These are phyloP conservation scores for Colletotrichum musicola DNA, from an alignment of 2,329 filamentous ascomycete genomes.

Conservation along the genomic window DNA sequence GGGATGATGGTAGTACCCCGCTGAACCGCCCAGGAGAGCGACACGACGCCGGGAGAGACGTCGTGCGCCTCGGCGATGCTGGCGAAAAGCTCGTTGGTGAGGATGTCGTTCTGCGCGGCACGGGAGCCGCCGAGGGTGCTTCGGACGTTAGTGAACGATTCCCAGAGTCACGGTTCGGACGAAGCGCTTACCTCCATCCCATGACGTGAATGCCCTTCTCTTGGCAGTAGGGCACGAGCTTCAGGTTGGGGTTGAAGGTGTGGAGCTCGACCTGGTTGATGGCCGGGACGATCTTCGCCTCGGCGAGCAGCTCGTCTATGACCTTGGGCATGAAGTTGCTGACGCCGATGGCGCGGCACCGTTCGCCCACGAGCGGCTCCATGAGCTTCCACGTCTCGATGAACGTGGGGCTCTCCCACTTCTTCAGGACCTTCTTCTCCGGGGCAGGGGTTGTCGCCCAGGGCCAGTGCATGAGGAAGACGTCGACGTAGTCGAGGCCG, in stretches of 20 bases:
- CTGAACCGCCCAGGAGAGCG: conserved; percentile 45
- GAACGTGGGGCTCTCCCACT: conserved; percentile 44
- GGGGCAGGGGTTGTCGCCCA: conserved; percentile 43
- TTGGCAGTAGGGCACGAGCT: conserved; percentile 48
- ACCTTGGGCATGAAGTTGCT: conserved; percentile 49
- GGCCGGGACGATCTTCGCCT: conserved; percentile 44
- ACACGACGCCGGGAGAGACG: conserved; percentile 44
- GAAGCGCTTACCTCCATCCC: conserved; percentile 44
- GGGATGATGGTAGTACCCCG: conserved; percentile 44
- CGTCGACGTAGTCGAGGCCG: conserved; percentile 48
- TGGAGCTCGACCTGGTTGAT: conserved; percentile 52
- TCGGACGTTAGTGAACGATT: not conserved
- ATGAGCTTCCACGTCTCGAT: conserved; percentile 46
- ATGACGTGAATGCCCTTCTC: conserved; percentile 48
- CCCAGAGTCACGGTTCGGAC: too few species aligned
- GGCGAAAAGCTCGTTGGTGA: conserved; percentile 42
- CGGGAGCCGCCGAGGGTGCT: conserved; percentile 36
- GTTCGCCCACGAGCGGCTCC: conserved; percentile 45
- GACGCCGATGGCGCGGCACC: conserved; percentile 47
- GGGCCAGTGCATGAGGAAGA: conserved; percentile 54
- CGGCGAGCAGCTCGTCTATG: conserved; percentile 44
- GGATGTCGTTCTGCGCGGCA: conserved; percentile 36
- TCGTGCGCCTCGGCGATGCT: conserved; percentile 43
- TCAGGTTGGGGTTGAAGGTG: conserved; percentile 48
- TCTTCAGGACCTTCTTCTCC: conserved; percentile 41